These are phyloP conservation scores for Tetrastigma voinierianum DNA, from an alignment of 164 flowering plant species.

Conservation along the genomic window DNA sequence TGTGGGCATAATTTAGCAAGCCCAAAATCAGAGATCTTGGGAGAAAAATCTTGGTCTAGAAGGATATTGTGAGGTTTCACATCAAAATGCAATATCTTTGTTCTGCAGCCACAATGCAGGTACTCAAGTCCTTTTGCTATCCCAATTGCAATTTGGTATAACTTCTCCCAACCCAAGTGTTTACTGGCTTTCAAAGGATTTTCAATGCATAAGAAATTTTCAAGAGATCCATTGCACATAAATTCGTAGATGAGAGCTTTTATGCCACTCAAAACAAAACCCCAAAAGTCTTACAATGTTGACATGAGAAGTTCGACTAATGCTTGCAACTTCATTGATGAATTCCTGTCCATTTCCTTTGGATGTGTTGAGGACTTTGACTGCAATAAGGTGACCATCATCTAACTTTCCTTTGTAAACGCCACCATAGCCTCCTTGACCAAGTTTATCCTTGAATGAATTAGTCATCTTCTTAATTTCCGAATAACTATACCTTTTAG, in stretches of 20 bases:
- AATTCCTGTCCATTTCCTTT: too few relatives aligned
- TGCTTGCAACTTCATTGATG: too few relatives aligned
- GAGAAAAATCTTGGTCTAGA: too few relatives aligned
- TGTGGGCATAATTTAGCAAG: background rate
- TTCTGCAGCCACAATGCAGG: background rate
- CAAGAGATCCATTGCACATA: constrained; percentile 1
- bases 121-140: background rate
- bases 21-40: constrained; percentile 6
- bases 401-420: too few relatives aligned
- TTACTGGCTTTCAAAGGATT: background rate
- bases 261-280: constrained; percentile 1
- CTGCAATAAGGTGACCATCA: too few relatives aligned
- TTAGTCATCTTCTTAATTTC: too few relatives aligned
- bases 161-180: background rate
- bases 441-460: too few relatives aligned
- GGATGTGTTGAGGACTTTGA: too few relatives aligned
- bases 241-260: background rate
- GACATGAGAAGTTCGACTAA: too few relatives aligned
- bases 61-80: background rate
- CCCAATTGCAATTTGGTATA: background rate
- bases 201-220: background rate
- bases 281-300: background rate
- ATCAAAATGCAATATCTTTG: constrained; percentile 4
- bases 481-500: too few relatives aligned
- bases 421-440: too few relatives aligned